These are phyloP conservation scores for Malassezia brasiliensis DNA, from an alignment of 1,284 basidiomycete genomes.

Conservation along the genomic window DNA sequence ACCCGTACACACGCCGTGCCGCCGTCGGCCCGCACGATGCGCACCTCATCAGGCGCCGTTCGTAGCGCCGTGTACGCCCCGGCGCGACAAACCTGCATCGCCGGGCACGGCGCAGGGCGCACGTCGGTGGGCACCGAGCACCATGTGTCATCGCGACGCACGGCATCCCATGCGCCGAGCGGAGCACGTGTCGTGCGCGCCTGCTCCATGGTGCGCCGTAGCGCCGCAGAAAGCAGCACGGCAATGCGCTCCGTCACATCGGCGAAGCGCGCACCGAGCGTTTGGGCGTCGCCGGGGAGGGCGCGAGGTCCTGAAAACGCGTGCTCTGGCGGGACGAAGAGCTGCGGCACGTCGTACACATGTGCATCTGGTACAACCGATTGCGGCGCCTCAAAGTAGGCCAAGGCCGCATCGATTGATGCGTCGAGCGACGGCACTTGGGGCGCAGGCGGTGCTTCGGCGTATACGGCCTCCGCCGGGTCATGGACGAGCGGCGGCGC, in stretches of 20 bases:
- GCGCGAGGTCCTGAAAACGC: neutral
- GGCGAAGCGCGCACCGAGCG: neutral
- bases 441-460: neutral
- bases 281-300: conserved; percentile 9
- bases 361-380: neutral
- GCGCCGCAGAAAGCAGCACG: neutral
- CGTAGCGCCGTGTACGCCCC: neutral
- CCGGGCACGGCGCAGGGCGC: neutral
- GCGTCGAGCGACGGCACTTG: neutral
- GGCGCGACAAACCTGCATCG: neutral
- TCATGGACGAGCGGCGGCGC: neutral
- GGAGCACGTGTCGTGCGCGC: too few relatives aligned
- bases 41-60: neutral
- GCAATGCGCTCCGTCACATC: neutral
- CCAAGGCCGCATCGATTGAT: neutral
- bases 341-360: neutral
- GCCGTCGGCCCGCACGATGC: neutral
- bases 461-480: neutral
- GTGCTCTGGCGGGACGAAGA: conserved; percentile 9
- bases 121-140: neutral
- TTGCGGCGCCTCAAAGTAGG: conserved; percentile 1
- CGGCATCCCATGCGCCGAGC: too few relatives aligned
- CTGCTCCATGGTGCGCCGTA: neutral
- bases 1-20: neutral
- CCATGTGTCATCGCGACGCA: neutral